These are phyloP conservation scores for Penicillium sp. DNA, from an alignment of 2,329 filamentous ascomycete genomes.

Conservation along the genomic window DNA sequence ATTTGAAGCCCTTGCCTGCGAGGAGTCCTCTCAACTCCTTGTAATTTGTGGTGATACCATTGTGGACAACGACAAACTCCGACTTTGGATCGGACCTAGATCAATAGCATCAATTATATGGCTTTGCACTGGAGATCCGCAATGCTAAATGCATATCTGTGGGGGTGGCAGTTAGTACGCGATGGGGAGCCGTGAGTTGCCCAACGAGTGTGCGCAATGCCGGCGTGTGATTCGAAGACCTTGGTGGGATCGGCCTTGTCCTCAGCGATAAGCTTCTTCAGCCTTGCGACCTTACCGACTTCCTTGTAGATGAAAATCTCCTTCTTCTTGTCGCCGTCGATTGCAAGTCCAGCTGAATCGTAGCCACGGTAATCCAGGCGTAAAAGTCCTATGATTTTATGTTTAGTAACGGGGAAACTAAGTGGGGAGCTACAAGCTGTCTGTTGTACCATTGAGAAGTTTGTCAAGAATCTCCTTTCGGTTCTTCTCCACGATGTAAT, in stretches of 20 bases:
- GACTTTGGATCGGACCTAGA: constrained; percentile 83
- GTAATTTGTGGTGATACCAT: constrained; percentile 99
- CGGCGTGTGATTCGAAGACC: constrained; percentile 95
- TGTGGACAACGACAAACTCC: constrained; percentile 98
- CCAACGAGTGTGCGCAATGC: constrained; percentile 98
- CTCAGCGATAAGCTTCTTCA: constrained; percentile 36
- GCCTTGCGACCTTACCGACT: constrained; percentile 96
- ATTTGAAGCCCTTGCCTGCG: no score
- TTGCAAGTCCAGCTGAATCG: constrained; percentile 91
- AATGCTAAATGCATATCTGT: constrained; percentile 63
- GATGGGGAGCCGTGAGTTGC: constrained; percentile 95
- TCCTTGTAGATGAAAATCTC: constrained; percentile 98
- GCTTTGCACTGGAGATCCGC: no score
- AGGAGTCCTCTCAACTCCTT: constrained; percentile 50
- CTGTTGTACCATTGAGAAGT: constrained; percentile 75
- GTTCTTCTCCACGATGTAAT: constrained; percentile 99
- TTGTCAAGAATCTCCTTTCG: constrained; percentile 94
- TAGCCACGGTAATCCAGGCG: constrained; percentile 98
- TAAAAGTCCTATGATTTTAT: constrained; percentile 64
- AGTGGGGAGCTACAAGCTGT: constrained; percentile 6
- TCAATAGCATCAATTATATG: background rate
- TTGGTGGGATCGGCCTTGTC: constrained; percentile 74
- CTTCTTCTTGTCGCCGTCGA: constrained; percentile 98
- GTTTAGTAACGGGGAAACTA: no score
- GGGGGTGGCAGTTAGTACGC: constrained; percentile 93